Base-by-base conservation (phyloP, 495 filamentous ascomycete genomes). In the Trichoderma asperelloides region DNA sequence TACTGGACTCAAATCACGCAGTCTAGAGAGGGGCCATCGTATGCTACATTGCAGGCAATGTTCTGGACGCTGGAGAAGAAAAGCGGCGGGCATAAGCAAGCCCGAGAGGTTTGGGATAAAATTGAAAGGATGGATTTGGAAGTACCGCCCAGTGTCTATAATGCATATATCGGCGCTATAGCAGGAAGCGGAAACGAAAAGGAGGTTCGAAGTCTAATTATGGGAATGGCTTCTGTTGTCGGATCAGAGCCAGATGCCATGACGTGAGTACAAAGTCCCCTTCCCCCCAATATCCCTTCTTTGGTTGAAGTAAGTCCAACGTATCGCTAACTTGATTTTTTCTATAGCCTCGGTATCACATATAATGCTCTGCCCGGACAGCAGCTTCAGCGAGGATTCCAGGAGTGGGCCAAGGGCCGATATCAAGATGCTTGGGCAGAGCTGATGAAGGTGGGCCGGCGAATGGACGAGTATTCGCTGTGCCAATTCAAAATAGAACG, bases 1-100 rank as follows among this genome's bases (percentile, higher is more conserved):
- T 91, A 93, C 69, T 98, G 94, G 90, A 81, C 85, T 23, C 85
- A 96, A 30, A 91, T 98, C 62, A 84, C 87, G 8, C 82, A 84
- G 65, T 90, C 87, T 0, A 79, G 83, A 16, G 93, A 97, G 74
- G 95, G 95, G 0, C 95, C 95, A 2, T 88, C 87, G 11, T 90
- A 92, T 68, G 84, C 82, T 30, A 92, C 87, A 64, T 83, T 98
- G 63, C 84, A 85, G 11, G 88, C 93, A 37, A 88, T 90, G 25
- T 89, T 98, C 67, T 86, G 89, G 65, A 82, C 85, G 3, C 96
- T 91, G 75, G 87, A 93, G 75, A 77, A 77, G 33, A 79, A 81
- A 68, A 77, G 82, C 16, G 86, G 83, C 62, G 91, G 89, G 16
- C 84, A 86, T 37, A 71, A 76, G 49, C 81, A 85, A 66, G 93